Evolutionary conservation across 2,329 filamentous ascomycete species (phyloP).

Genomic region (Lanzia echinophila): DNA sequence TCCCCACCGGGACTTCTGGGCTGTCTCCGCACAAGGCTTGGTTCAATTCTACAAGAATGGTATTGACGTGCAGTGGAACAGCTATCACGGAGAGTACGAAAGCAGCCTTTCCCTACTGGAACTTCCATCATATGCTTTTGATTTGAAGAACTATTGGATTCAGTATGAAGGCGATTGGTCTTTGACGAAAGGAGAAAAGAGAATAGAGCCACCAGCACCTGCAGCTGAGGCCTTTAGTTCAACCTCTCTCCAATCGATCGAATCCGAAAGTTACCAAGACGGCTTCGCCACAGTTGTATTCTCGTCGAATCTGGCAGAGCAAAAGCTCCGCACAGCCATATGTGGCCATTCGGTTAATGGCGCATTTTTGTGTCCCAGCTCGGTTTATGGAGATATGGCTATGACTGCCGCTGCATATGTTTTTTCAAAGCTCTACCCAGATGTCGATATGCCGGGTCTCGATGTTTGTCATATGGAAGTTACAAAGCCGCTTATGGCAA

Average conservation of each 20-base stretch:
- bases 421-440: constrained; percentile 33
- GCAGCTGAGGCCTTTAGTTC: neutral
- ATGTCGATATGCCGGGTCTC: constrained; percentile 35
- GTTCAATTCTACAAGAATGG: neutral
- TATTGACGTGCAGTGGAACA: neutral
- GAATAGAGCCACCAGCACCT: neutral
- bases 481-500: neutral
- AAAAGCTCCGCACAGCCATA: neutral
- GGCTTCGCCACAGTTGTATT: neutral
- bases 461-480: constrained; percentile 65
- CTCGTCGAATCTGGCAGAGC: neutral
- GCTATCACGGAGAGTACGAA: neutral
- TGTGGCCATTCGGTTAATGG: neutral
- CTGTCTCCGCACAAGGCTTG: neutral
- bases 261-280: neutral
- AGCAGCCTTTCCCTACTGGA: neutral
- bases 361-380: neutral
- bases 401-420: constrained; percentile 41
- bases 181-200: constrained; percentile 35
- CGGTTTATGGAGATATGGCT: constrained; percentile 1
- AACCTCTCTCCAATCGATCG: neutral
- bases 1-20: neutral
- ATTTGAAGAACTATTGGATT: constrained; percentile 61
- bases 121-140: constrained; percentile 58
- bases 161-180: constrained; percentile 53